Evolutionary conservation across 2,329 filamentous ascomycete genomes (phyloP), one percentile per base, ranked within the genome.

Genomic region (Aspergillus brunneoviolaceus): DNA sequence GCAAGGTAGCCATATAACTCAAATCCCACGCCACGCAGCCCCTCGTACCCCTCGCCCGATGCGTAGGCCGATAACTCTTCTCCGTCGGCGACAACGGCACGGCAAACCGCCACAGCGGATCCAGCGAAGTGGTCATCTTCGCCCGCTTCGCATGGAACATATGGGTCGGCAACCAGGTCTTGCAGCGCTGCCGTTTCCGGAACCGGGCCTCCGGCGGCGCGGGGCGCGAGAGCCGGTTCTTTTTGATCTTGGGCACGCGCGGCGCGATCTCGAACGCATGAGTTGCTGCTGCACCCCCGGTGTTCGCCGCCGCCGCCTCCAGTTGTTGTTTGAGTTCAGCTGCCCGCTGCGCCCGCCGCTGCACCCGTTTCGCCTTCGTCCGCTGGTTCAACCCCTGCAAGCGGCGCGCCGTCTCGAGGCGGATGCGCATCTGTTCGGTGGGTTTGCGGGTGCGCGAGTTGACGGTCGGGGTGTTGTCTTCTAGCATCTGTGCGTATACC

Each of bases 151-250:
- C 88, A 76, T 96, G 93, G 85, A 90, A 99, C 65, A 96, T 79
- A 74, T 99, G 95, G 6, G 95, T 98, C 0, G 95, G 95, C 16
- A 99, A 81, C 92, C 94, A 97, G 2, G 90, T 92, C 80, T 98
- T 98, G 74, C 90, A 84, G 50, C 89, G 80, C 73, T 98, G 94
- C 33, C 95, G 87, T 76, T 92, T 95, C 66, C 89, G 87, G 72
- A 92, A 98, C 69, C 89, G 93, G 23, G 84, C 85, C 49, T 82
- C 83, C 2, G 86, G 87, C 74, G 73, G 80, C 5, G 80, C 79
- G 5, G 87, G 84, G n/a, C 85, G 81, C 57, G 91, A 90, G 54
- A 93, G 82, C 56, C 79, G 81, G 68, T 91, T 87, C 67, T 87
- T 86, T 72, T 88, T 88, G 66, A 90, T 86, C 74, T 90, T 91